Percentiles rank a stretch among this genome's conserved stretches.
Conservation (phyloP, 257 asterid genomes). For the Vinca minor region DNA sequence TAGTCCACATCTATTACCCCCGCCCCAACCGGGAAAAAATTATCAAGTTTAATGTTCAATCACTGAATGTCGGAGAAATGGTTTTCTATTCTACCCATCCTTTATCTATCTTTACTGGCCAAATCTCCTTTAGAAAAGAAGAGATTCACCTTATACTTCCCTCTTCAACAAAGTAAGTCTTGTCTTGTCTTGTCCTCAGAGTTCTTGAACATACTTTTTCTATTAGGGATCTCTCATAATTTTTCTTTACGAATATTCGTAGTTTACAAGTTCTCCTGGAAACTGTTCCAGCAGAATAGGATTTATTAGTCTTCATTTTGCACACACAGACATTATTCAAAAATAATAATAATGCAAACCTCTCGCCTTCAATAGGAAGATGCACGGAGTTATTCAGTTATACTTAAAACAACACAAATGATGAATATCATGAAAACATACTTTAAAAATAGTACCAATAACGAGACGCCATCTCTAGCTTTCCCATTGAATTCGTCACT, state of each 20-base stretch:
- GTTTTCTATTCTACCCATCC: not conserved
- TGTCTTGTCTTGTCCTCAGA: not conserved
- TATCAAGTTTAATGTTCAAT: not conserved
- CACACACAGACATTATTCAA: not conserved
- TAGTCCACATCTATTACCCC: not conserved
- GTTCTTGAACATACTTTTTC: not conserved
- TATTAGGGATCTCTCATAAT: not conserved
- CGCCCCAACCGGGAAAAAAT: not conserved
- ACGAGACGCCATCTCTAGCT: constrained; percentile 31
- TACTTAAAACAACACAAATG: not conserved
- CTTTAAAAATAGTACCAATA: not conserved
- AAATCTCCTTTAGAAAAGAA: not conserved
- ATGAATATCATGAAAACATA: not conserved
- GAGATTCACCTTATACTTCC: not conserved
- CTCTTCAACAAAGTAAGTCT: not conserved
- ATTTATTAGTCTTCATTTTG: not conserved
- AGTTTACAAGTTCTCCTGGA: not conserved
- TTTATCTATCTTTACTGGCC: not conserved
- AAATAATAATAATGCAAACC: not conserved
- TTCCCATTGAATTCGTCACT: not conserved
- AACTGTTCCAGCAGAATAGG: not conserved
- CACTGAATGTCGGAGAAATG: not conserved
- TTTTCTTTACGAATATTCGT: not conserved
- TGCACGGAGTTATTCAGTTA: not conserved
- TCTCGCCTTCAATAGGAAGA: not conserved